A percentile compares a stretch with the other conserved stretches of the same genome.
phyloP scores from a whole-genome alignment of 1,284 basidiomycete species.

The Agroathelia rolfsii region DNA sequence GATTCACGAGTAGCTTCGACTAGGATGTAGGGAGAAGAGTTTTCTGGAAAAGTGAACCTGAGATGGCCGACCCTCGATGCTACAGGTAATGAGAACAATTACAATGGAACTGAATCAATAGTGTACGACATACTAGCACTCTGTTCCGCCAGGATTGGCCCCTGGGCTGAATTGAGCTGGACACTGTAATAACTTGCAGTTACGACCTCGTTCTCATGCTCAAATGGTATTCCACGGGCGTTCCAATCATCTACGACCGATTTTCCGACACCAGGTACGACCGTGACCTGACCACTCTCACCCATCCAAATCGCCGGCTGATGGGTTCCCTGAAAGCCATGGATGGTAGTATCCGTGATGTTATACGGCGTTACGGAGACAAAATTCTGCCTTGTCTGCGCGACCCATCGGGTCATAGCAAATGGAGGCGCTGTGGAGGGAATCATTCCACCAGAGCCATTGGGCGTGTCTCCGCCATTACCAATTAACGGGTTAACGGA shows the following conservation, averaged over 20 bases:
- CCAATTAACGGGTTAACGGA: too few relatives aligned
- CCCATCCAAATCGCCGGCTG: constrained; percentile 92
- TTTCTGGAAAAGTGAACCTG: constrained; percentile 55
- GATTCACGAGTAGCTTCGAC: constrained; percentile 61
- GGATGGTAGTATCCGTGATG: constrained; percentile 49
- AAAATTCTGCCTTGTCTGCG: constrained; percentile 61
- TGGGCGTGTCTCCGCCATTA: constrained; percentile 60
- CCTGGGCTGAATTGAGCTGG: constrained; percentile 42
- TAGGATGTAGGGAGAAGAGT: constrained; percentile 47
- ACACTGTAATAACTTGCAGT: constrained; percentile 64
- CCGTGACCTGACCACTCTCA: constrained; percentile 58
- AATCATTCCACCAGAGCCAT: constrained; percentile 61
- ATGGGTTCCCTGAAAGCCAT: constrained; percentile 72
- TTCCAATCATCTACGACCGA: constrained; percentile 42
- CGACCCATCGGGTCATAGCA: constrained; percentile 75
- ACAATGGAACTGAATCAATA: constrained; percentile 4
- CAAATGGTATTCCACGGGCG: constrained; percentile 52
- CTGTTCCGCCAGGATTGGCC: constrained; percentile 51
- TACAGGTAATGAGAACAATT: constrained; percentile 18
- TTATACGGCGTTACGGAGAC: constrained; percentile 77
- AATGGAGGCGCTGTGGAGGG: constrained; percentile 71
- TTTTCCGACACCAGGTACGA: constrained; percentile 50
- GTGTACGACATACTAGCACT: constrained; percentile 47
- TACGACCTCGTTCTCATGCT: constrained; percentile 48
- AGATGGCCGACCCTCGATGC: constrained; percentile 74